Evolutionary conservation across 83 land plant genomes (phyloP), one percentile per base, ranked within the genome.

Genomic region (Isoetes engelmannii): DNA sequence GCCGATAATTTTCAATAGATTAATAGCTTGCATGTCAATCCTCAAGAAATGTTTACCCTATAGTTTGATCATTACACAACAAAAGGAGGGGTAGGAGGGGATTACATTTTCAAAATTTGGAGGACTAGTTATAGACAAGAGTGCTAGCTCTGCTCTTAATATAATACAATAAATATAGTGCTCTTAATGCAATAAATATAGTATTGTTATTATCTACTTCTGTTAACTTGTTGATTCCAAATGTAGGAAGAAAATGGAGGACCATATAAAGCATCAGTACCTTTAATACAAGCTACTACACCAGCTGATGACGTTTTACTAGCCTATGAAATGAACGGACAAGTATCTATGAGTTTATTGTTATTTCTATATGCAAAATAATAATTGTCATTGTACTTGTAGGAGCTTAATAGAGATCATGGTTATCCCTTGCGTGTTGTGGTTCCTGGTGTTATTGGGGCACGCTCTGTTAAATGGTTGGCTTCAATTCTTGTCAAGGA

Each of bases 261-360:
- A 6, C 97, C 99, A 10, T 95, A 91, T 57, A 95, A 85, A 76
- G 92, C 87, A 61, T 95, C 99, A 69, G 82, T 95, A 64, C 89
- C 99, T 44, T 53, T 94, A 56, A 47, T 76, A 59, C 99, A 91
- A 59, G 99, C 97, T 5, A 83, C 97, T 65, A 81, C 73, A 64
- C 99, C 94, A 17, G 90, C 82, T 59, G 88, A 89, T 49, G 99
- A 95, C 79, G 97, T 91, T 37, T 51, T 95, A 41, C 83, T 95
- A 76, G 99, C 99, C 4, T 95, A 95, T 78, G 99, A 95, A 75
- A 95, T 95, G 99, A 95, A 95, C 83, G 99, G 93, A 41, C 81
- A 91, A 89, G 99, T 95, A 28, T 28, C 1, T 28, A 28, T 28
- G 37, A 17, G 15, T 12, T 51, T 12, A 12, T 12, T 51, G 55